Conservation (phyloP, 2,329 filamentous ascomycete species). For the Diplodia sapinea region DNA sequence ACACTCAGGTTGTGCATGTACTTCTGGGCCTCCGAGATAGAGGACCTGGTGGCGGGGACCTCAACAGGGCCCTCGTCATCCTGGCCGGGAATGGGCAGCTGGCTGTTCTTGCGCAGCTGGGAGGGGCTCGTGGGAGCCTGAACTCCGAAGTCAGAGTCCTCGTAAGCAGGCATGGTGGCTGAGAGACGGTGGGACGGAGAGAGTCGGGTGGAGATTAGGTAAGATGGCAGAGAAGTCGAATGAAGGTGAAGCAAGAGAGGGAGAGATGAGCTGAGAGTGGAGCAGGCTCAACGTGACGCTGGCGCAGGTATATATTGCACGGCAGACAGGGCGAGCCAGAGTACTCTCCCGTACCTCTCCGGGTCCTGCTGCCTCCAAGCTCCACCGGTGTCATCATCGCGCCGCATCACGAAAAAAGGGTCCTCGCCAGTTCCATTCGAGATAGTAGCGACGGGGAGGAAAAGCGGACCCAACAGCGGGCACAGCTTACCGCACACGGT, state of each 20-base stretch:
- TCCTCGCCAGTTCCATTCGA: slow-evolving; percentile 23
- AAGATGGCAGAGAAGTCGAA: neutral
- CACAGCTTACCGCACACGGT: slow-evolving; percentile 22
- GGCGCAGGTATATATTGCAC: slow-evolving; percentile 30
- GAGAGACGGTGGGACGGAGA: slow-evolving; percentile 24
- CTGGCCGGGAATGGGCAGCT: slow-evolving; percentile 54
- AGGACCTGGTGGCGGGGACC: slow-evolving; percentile 70
- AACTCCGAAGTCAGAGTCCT: slow-evolving; percentile 62
- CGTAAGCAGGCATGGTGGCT: slow-evolving; percentile 64
- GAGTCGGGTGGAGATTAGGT: neutral
- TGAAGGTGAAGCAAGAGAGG: slow-evolving; percentile 1
- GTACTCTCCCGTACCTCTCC: slow-evolving; percentile 31
- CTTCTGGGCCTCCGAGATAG: slow-evolving; percentile 69
- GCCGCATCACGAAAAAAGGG: slow-evolving; percentile 32
- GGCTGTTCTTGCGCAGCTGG: slow-evolving; percentile 38
- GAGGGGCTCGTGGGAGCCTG: slow-evolving; percentile 42
- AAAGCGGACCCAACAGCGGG: slow-evolving; percentile 32
- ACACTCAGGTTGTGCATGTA: slow-evolving; percentile 77
- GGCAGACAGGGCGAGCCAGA: neutral
- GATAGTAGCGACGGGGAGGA: slow-evolving; percentile 28
- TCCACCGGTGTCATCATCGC: slow-evolving; percentile 34
- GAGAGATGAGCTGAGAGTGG: slow-evolving; percentile 22
- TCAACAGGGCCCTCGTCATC: slow-evolving; percentile 58
- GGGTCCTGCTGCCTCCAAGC: slow-evolving; percentile 22
- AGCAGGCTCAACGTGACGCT: slow-evolving; percentile 21